These are phyloP conservation scores for Penicillium sp. DNA, from an alignment of 2,329 filamentous ascomycete species.

Conservation along the genomic window DNA sequence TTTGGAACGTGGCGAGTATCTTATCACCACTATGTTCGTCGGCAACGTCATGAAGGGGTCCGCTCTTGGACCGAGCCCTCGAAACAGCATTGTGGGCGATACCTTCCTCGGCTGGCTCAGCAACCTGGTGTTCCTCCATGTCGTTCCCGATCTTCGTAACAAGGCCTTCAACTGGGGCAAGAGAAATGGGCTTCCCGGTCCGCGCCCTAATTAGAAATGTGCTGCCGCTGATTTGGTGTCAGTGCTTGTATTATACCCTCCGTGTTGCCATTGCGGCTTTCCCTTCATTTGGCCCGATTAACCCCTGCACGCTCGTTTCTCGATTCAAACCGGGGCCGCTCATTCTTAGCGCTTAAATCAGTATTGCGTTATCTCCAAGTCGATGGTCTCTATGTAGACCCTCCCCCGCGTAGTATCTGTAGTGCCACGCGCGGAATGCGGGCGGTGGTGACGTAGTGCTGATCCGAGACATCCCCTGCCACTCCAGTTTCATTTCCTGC, in stretches of 20 bases:
- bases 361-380: slow-evolving; percentile 1
- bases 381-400: too few species aligned
- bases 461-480: slow-evolving; percentile 12
- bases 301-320: slow-evolving; percentile 6
- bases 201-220: slow-evolving; percentile 2
- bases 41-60: slow-evolving; percentile 68
- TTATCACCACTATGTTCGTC: slow-evolving; percentile 72
- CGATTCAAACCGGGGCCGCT: slow-evolving; percentile 1
- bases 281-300: slow-evolving; percentile 9
- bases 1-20: slow-evolving; percentile 75
- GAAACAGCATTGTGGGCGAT: slow-evolving; percentile 54
- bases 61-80: slow-evolving; percentile 51
- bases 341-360: slow-evolving; percentile 9
- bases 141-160: slow-evolving; percentile 56
- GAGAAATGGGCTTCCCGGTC: slow-evolving; percentile 48
- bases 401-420: too few species aligned
- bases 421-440: slow-evolving; percentile 16
- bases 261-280: slow-evolving; percentile 13
- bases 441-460: slow-evolving; percentile 24
- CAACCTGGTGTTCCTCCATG: slow-evolving; percentile 54
- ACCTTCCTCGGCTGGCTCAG: slow-evolving; percentile 55
- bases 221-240: slow-evolving; percentile 13
- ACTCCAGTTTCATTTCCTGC: slow-evolving; percentile 11
- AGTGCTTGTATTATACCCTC: slow-evolving; percentile 31
- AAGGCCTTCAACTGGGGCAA: slow-evolving; percentile 59